Conservation (phyloP, 202 grass and related monocot genomes). For the Elaeis oleifera region DNA sequence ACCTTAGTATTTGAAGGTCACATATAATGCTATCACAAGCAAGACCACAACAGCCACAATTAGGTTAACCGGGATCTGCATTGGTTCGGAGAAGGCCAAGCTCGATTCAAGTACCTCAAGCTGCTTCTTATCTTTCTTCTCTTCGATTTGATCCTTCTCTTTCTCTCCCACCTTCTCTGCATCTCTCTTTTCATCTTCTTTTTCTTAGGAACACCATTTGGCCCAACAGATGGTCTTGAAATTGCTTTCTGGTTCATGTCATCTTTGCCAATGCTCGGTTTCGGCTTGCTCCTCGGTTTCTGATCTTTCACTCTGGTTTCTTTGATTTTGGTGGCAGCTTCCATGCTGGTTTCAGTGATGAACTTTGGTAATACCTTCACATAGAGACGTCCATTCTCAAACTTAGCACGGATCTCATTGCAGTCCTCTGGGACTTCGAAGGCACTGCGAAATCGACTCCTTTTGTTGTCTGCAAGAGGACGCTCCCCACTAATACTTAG, state of each 20-base stretch:
- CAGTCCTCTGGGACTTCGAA: constrained; percentile 32
- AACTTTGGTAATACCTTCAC: constrained; percentile 39
- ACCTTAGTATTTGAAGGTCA: background rate
- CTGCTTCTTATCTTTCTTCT: too few species aligned
- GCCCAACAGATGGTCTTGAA: background rate
- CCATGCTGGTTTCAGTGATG: background rate
- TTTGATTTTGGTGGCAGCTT: background rate
- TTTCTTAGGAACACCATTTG: background rate
- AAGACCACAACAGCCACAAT: background rate
- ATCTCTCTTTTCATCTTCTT: background rate
- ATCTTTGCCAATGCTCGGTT: too few species aligned
- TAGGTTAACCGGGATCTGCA: background rate
- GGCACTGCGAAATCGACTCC: constrained; percentile 37
- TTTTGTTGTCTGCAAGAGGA: constrained; percentile 7
- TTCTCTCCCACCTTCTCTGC: background rate
- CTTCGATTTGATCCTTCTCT: background rate
- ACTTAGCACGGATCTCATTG: constrained; percentile 33
- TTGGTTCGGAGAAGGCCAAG: background rate
- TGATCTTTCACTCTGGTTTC: background rate
- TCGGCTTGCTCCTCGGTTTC: background rate
- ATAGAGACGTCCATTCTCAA: constrained; percentile 32
- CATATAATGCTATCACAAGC: background rate
- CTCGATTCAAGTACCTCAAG: too few species aligned
- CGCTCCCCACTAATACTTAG: constrained; percentile 40
- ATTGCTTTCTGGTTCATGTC: too few species aligned